Percentiles rank a stretch among this genome's conserved stretches.
Evolutionary conservation across 2,329 filamentous ascomycete genomes (phyloP).

Genomic region (Dothistroma septosporum): DNA sequence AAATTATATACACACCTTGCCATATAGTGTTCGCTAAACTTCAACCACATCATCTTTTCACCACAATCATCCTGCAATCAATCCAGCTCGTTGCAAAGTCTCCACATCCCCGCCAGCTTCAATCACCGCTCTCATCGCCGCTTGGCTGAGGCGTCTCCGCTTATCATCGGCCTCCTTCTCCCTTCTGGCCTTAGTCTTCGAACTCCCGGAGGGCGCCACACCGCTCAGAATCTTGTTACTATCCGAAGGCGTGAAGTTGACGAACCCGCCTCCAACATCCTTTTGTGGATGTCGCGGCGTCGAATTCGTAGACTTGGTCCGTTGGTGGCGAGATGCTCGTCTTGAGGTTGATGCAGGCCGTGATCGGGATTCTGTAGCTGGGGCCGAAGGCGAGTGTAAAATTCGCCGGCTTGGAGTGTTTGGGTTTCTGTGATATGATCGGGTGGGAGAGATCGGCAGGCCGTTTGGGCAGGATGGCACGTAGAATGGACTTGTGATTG

Average conservation of each 20-base stretch:
- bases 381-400: constrained; percentile 26
- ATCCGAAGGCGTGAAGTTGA: constrained; percentile 85
- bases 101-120: constrained; percentile 65
- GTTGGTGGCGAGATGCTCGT: constrained; percentile 24
- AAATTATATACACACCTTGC: not conserved
- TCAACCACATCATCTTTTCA: not conserved
- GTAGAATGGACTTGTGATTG: constrained; percentile 17
- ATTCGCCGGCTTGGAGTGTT: constrained; percentile 16
- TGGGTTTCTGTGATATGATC: constrained; percentile 8
- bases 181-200: constrained; percentile 88
- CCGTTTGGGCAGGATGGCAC: constrained; percentile 27
- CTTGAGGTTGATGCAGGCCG: constrained; percentile 23
- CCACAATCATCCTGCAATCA: constrained; percentile 26
- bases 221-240: constrained; percentile 75
- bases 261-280: constrained; percentile 59
- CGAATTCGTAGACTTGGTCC: constrained; percentile 28
- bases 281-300: constrained; percentile 36
- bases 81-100: constrained; percentile 41
- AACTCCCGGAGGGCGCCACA: constrained; percentile 84
- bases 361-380: constrained; percentile 24
- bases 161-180: constrained; percentile 84
- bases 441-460: constrained; percentile 18
- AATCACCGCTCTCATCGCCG: constrained; percentile 63
- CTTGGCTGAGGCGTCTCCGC: constrained; percentile 63
- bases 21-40: not conserved